Conservation (phyloP, 768 basidiomycete genomes). For the Amanita molliuscula region DNA sequence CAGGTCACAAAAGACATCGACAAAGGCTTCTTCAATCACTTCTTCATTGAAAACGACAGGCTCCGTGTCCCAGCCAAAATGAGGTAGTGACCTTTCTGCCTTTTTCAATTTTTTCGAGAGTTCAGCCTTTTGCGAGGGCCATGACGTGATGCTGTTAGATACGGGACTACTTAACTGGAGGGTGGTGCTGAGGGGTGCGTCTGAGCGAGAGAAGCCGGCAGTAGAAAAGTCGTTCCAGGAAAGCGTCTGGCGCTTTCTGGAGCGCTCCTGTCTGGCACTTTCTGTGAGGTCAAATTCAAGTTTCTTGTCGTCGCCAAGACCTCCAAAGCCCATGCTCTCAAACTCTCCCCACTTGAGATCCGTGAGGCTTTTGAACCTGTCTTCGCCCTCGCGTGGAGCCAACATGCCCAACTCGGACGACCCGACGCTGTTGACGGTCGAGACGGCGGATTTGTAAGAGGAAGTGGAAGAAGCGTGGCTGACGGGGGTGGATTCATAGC, state of each 20-base stretch:
- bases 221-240: slow-evolving; percentile 87
- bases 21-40: slow-evolving; percentile 82
- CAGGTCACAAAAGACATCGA: slow-evolving; percentile 79
- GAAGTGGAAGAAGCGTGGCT: slow-evolving; percentile 28
- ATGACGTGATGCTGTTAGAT: slow-evolving; percentile 42
- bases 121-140: slow-evolving; percentile 68
- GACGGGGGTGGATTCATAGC: slow-evolving; percentile 16
- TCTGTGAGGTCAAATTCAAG: slow-evolving; percentile 92
- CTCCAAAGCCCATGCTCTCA: slow-evolving; percentile 72
- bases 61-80: slow-evolving; percentile 90
- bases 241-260: slow-evolving; percentile 73
- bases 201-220: slow-evolving; percentile 72
- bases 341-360: slow-evolving; percentile 92
- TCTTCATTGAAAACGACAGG: slow-evolving; percentile 71
- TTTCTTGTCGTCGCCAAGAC: slow-evolving; percentile 50
- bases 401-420: slow-evolving; percentile 27
- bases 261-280: slow-evolving; percentile 55
- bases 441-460: slow-evolving; percentile 28
- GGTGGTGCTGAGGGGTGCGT: slow-evolving; percentile 67
- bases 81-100: slow-evolving; percentile 66
- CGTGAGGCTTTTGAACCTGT: slow-evolving; percentile 70
- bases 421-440: slow-evolving; percentile 16
- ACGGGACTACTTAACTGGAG: slow-evolving; percentile 64
- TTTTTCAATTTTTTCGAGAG: slow-evolving; percentile 77
- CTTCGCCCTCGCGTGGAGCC: slow-evolving; percentile 40